These are phyloP conservation scores for Parasarocladium wereldwijsianum DNA, from an alignment of 2,329 filamentous ascomycete genomes.

Conservation along the genomic window DNA sequence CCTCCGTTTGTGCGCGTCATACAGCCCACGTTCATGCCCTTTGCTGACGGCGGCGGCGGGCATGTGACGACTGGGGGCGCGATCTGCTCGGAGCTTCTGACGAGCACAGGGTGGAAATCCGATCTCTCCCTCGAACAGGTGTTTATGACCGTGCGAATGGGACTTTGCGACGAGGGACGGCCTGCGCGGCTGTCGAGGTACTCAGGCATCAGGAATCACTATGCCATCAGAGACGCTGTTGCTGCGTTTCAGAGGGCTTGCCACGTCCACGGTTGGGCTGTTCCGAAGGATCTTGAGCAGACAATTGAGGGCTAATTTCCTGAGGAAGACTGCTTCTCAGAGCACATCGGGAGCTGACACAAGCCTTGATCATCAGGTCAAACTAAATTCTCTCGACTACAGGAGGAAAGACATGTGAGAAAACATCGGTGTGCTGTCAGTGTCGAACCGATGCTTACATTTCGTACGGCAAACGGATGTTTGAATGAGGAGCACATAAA, in stretches of 20 bases:
- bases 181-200: slow-evolving; percentile 51
- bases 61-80: slow-evolving; percentile 77
- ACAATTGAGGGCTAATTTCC: too few species aligned
- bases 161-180: slow-evolving; percentile 54
- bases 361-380: too few species aligned
- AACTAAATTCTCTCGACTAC: too few species aligned
- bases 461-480: too few species aligned
- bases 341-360: too few species aligned
- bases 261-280: slow-evolving; percentile 4
- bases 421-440: too few species aligned
- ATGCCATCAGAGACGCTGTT: slow-evolving; percentile 55
- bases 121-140: slow-evolving; percentile 63
- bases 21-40: slow-evolving; percentile 63
- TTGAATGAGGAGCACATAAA: too few species aligned
- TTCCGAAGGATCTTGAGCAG: too few species aligned
- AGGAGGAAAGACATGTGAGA: too few species aligned
- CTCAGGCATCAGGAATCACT: slow-evolving; percentile 26
- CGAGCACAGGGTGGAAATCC: slow-evolving; percentile 68
- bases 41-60: slow-evolving; percentile 61
- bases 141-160: slow-evolving; percentile 66
- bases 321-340: too few species aligned
- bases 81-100: slow-evolving; percentile 72
- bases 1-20: slow-evolving; percentile 80
- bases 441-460: too few species aligned
- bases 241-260: slow-evolving; percentile 54